Conservation (phyloP, 2,329 filamentous ascomycete species). For the Exutisphaerella laricina region DNA sequence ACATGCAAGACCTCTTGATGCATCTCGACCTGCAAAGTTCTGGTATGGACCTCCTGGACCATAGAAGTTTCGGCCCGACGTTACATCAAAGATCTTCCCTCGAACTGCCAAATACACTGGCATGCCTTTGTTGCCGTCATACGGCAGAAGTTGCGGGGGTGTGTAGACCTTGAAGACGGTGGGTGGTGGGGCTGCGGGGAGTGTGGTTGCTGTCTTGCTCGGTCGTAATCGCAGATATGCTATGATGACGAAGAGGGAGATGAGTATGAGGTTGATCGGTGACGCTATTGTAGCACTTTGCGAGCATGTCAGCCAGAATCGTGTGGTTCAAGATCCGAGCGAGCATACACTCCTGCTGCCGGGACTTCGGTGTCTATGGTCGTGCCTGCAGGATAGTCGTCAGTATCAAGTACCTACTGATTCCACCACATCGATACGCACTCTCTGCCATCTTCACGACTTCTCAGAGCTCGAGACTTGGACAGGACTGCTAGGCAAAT, state of each 20-base stretch:
- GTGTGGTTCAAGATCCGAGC: slow-evolving; percentile 2
- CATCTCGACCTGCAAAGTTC: slow-evolving; percentile 93
- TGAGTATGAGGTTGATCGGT: slow-evolving; percentile 57
- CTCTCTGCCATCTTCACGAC: neutral
- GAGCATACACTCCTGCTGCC: neutral
- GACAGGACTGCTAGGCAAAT: neutral
- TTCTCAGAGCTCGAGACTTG: neutral
- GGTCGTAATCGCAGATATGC: slow-evolving; percentile 57
- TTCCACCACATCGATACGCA: neutral
- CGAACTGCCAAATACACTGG: slow-evolving; percentile 90
- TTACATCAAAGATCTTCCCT: slow-evolving; percentile 86
- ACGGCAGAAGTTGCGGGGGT: slow-evolving; percentile 74
- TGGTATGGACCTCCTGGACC: slow-evolving; percentile 90
- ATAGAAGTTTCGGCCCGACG: slow-evolving; percentile 84
- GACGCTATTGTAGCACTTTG: slow-evolving; percentile 53
- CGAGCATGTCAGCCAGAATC: no score
- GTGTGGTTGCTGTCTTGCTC: slow-evolving; percentile 39
- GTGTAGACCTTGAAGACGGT: slow-evolving; percentile 85
- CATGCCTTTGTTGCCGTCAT: slow-evolving; percentile 66
- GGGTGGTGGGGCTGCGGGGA: slow-evolving; percentile 57
- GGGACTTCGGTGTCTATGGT: slow-evolving; percentile 13
- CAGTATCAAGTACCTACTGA: neutral
- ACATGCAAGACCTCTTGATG: slow-evolving; percentile 77
- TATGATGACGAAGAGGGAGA: slow-evolving; percentile 53
- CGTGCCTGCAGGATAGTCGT: slow-evolving; percentile 1